Conservation (phyloP, 1,139 yeast genomes). For the Nakaseomyces kungkrabaensis region DNA sequence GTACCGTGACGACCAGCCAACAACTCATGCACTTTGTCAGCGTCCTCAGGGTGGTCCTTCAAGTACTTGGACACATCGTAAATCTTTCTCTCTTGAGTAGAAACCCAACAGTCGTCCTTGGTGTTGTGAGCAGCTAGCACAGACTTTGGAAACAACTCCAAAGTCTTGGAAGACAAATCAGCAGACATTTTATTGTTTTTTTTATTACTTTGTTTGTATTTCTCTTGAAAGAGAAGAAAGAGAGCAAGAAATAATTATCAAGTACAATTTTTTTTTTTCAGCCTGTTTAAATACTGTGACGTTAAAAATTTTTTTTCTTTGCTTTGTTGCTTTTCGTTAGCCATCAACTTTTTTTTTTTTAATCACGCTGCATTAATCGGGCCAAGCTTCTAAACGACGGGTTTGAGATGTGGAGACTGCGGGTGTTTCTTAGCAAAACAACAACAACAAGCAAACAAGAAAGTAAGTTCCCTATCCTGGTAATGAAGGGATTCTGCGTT, state of each 20-base stretch:
- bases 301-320: too few relatives aligned
- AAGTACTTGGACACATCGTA: constrained; percentile 73
- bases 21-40: constrained; percentile 35
- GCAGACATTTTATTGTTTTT: constrained; percentile 3
- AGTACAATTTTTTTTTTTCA: too few relatives aligned
- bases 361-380: too few relatives aligned
- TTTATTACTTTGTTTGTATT: not conserved
- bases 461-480: not conserved
- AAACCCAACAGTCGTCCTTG: constrained; percentile 61
- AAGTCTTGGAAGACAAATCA: constrained; percentile 19
- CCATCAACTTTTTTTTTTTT: too few relatives aligned
- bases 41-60: constrained; percentile 85
- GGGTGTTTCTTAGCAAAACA: too few relatives aligned
- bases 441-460: not conserved
- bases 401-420: too few relatives aligned
- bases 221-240: too few relatives aligned
- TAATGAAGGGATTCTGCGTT: not conserved
- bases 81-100: constrained; percentile 64
- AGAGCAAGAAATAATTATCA: too few relatives aligned
- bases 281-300: too few relatives aligned
- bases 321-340: too few relatives aligned
- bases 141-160: constrained; percentile 36
- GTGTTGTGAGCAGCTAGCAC: constrained; percentile 43
- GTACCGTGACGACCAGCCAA: constrained; percentile 71
- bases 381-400: too few relatives aligned